Evolutionary conservation across 441 rosid genomes (phyloP).

Genomic region (Erodium moschatum): DNA sequence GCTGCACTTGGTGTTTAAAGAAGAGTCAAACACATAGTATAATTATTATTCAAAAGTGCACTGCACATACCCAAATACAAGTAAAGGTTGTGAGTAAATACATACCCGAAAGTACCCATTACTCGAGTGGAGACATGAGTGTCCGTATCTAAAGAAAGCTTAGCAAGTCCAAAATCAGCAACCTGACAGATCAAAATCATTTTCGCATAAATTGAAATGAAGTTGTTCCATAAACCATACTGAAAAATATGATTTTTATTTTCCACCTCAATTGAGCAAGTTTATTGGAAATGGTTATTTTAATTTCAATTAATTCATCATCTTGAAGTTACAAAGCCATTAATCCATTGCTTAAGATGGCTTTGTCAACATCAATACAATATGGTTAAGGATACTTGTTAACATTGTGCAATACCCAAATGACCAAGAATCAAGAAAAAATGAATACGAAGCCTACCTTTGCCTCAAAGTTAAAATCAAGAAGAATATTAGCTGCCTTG

Average conservation of each 20-base stretch:
- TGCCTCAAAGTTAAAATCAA: slow-evolving; percentile 89
- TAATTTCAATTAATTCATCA: no score
- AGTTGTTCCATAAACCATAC: neutral
- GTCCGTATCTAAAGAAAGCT: slow-evolving; percentile 63
- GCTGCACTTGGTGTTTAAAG: slow-evolving; percentile 26
- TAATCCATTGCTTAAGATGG: neutral
- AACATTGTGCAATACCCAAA: no score
- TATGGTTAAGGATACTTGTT: neutral
- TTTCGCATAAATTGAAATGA: neutral
- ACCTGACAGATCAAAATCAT: slow-evolving; percentile 35
- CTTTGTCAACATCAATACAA: neutral
- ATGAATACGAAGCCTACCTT: slow-evolving; percentile 38
- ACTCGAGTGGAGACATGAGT: slow-evolving; percentile 95
- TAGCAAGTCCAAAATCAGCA: slow-evolving; percentile 96
- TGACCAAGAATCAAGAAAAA: neutral
- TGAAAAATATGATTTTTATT: neutral
- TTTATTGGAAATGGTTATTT: neutral
- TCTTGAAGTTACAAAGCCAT: no score
- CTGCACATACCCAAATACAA: neutral
- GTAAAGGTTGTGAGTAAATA: neutral
- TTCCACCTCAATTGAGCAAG: neutral
- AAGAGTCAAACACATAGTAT: slow-evolving; percentile 1
- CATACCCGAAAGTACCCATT: slow-evolving; percentile 98
- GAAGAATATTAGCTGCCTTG: slow-evolving; percentile 72
- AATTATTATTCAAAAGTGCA: no score